Conservation (phyloP, 257 asterid genomes). For the Solanum peruvianum region DNA sequence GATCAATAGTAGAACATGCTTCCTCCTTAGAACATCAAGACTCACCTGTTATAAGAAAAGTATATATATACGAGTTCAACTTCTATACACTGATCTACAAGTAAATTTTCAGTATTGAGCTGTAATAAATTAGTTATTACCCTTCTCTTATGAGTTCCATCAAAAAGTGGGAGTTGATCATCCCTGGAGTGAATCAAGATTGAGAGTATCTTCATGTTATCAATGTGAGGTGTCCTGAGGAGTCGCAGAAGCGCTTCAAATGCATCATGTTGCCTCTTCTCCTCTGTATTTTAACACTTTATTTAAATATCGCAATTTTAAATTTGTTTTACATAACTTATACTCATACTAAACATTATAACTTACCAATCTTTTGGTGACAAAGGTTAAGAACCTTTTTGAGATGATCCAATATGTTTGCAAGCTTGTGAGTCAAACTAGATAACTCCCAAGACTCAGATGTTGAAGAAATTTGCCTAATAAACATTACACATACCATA, state of each 20-base stretch:
- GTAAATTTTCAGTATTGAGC: too few species aligned
- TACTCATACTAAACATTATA: neutral
- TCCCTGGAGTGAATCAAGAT: neutral
- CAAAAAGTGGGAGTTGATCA: neutral
- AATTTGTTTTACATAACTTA: neutral
- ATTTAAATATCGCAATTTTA: neutral
- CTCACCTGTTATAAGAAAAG: slow-evolving; percentile 24
- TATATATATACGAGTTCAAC: neutral
- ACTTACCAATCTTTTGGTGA: slow-evolving; percentile 24
- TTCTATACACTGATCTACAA: neutral
- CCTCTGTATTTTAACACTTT: neutral
- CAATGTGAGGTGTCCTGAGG: neutral
- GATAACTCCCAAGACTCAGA: slow-evolving; percentile 52
- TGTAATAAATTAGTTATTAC: neutral
- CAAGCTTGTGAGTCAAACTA: slow-evolving; percentile 51
- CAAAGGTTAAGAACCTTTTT: slow-evolving; percentile 17
- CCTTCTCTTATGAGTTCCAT: slow-evolving; percentile 1
- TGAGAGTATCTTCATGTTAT: neutral
- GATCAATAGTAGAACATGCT: slow-evolving; percentile 56
- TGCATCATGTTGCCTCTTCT: neutral
- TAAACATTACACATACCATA: too few species aligned
- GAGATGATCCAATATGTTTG: slow-evolving; percentile 39
- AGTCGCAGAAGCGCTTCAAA: neutral
- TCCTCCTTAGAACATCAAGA: slow-evolving; percentile 51
- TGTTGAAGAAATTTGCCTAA: slow-evolving; percentile 13